Conservation (phyloP, 2,329 filamentous ascomycete species). For the Xylariaceae sp. region DNA sequence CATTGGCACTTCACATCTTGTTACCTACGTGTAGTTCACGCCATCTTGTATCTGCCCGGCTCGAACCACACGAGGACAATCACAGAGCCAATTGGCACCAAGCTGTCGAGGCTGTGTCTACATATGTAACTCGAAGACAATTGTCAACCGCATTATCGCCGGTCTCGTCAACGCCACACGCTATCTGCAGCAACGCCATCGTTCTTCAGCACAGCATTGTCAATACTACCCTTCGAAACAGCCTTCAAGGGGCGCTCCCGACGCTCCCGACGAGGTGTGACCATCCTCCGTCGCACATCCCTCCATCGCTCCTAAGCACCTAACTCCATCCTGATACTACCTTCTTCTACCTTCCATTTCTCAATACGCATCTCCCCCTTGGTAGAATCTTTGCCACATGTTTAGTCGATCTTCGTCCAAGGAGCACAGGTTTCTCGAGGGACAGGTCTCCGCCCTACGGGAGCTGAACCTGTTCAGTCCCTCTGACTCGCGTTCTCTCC, state of each 20-base stretch:
- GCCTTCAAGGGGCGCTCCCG: conserved; percentile 9
- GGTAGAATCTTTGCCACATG: conserved; percentile 34
- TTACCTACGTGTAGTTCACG: too few relatives aligned
- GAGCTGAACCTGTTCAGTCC: conserved; percentile 42
- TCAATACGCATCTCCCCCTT: conserved; percentile 11
- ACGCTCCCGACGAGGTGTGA: conserved; percentile 13
- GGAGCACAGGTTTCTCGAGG: conserved; percentile 36
- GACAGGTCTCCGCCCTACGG: conserved; percentile 34
- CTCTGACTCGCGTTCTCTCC: conserved; percentile 30
- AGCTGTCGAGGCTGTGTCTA: too few relatives aligned
- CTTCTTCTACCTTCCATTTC: conserved; percentile 6
- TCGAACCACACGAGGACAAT: background rate
- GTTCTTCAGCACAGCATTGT: conserved; percentile 15
- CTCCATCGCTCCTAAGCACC: conserved; percentile 5
- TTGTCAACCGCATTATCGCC: too few relatives aligned
- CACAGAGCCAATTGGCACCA: background rate
- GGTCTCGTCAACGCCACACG: too few relatives aligned
- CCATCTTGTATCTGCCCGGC: too few relatives aligned
- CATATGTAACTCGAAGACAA: too few relatives aligned
- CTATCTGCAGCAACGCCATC: background rate
- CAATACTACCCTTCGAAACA: conserved; percentile 22
- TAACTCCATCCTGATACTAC: conserved; percentile 10
- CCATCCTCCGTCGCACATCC: conserved; percentile 10
- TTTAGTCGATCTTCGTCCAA: conserved; percentile 43
- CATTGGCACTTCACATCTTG: background rate